Conservation (phyloP, 768 basidiomycete species). For the Antrodiella citrinella region DNA sequence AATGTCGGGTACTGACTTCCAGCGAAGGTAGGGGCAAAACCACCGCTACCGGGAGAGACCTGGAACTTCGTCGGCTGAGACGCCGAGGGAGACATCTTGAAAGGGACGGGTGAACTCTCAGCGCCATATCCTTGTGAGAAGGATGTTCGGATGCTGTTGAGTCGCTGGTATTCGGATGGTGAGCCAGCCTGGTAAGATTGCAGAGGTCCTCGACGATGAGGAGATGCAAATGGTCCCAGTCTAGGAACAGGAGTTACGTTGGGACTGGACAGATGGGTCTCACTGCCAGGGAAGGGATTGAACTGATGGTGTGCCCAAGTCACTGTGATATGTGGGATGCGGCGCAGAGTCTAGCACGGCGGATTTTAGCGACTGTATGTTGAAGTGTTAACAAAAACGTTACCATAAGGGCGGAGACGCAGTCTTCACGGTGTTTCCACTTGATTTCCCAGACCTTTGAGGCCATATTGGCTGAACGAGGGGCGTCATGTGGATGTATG, state of each 20-base stretch:
- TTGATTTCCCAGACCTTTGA: conserved; percentile 66
- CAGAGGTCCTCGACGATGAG: neutral
- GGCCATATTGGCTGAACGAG: conserved; percentile 51
- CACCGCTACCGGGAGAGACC: too few species aligned
- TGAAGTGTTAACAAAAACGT: conserved; percentile 10
- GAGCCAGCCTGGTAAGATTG: neutral
- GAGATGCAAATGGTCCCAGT: conserved; percentile 14
- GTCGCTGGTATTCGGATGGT: neutral
- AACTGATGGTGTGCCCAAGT: conserved; percentile 71
- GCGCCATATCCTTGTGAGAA: neutral
- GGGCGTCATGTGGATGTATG: conserved; percentile 43
- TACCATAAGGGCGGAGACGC: conserved; percentile 65
- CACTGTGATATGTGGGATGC: conserved; percentile 62
- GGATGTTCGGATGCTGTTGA: neutral
- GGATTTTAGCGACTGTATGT: neutral
- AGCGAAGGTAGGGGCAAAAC: too few species aligned
- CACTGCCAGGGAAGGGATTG: conserved; percentile 6
- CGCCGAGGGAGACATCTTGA: neutral
- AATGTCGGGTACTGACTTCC: too few species aligned
- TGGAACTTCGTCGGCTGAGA: too few species aligned
- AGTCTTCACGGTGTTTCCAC: conserved; percentile 72
- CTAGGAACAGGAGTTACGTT: conserved; percentile 2
- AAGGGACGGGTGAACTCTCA: neutral
- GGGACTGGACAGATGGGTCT: conserved; percentile 6
- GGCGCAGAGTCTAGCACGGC: conserved; percentile 49